Evolutionary conservation across 345 rosid species (phyloP).

Genomic region (Melastoma malabathricum): DNA sequence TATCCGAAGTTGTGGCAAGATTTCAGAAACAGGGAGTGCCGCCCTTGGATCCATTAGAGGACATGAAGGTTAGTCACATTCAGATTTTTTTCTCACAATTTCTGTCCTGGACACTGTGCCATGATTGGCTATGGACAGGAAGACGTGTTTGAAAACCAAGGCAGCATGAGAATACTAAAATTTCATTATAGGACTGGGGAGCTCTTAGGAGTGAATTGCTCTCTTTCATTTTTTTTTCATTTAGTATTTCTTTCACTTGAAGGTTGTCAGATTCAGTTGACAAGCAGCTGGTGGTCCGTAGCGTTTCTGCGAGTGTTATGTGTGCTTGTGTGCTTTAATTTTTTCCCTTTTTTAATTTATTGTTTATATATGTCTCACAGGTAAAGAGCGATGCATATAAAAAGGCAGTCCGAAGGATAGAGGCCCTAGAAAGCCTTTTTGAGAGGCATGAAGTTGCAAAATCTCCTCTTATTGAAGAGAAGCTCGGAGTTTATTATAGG

Average conservation of each 20-base stretch:
- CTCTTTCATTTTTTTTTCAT: no score
- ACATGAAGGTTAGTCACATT: slow-evolving; percentile 51
- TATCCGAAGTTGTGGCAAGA: slow-evolving; percentile 68
- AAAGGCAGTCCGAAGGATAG: slow-evolving; percentile 65
- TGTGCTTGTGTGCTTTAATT: not conserved
- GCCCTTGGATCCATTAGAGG: slow-evolving; percentile 62
- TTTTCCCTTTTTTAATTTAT: not conserved
- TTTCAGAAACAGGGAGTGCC: slow-evolving; percentile 56
- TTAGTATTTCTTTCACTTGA: no score
- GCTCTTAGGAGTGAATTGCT: no score
- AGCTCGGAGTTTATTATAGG: slow-evolving; percentile 58
- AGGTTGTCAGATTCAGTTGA: no score
- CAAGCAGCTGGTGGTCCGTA: no score
- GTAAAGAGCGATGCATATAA: slow-evolving; percentile 64
- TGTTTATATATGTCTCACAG: slow-evolving; percentile 24
- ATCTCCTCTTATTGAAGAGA: slow-evolving; percentile 73
- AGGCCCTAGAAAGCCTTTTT: slow-evolving; percentile 77
- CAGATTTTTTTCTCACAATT: not conserved
- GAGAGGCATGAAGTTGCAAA: slow-evolving; percentile 77
- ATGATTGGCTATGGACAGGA: no score
- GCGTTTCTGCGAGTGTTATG: no score
- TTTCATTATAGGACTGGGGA: no score
- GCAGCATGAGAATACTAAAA: no score
- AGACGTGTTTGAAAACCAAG: no score
- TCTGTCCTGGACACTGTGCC: no score